These are phyloP conservation scores for Fusarium tuaranense DNA, from an alignment of 2,329 filamentous ascomycete species.

Conservation along the genomic window DNA sequence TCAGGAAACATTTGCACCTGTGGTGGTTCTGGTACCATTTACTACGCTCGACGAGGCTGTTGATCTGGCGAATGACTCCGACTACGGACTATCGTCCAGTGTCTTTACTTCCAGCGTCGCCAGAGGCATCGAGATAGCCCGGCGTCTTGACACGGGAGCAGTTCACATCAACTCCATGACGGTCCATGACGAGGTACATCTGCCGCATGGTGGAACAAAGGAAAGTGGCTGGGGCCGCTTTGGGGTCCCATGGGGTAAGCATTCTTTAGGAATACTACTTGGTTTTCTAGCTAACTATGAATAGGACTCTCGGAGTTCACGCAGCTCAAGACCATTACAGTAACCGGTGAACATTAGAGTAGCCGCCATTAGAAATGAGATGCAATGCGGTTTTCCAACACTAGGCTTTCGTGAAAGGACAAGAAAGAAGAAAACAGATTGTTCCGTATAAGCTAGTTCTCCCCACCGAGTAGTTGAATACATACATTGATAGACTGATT, in stretches of 20 bases:
- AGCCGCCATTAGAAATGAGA: background rate
- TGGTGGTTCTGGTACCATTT: background rate
- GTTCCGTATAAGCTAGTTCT: background rate
- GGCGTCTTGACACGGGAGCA: background rate
- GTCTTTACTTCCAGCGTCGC: background rate
- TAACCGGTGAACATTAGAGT: background rate
- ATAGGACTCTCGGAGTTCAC: background rate
- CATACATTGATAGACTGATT: background rate
- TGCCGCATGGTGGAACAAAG: conserved; percentile 26
- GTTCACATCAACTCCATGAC: conserved; percentile 25
- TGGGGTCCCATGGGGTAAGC: background rate
- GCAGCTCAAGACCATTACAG: background rate
- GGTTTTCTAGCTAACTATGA: background rate
- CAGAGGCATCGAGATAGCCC: background rate
- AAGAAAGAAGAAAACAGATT: background rate
- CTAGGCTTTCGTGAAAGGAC: background rate
- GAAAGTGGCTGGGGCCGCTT: conserved; percentile 25
- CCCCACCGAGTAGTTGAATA: background rate
- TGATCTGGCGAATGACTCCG: background rate
- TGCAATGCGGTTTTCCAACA: background rate
- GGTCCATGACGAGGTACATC: conserved; percentile 19
- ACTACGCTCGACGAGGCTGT: background rate
- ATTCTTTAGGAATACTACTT: background rate
- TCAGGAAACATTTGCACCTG: background rate
- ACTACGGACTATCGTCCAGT: background rate